Base-by-base conservation (phyloP, 768 basidiomycete species). In the Lentinula aciculospora region DNA sequence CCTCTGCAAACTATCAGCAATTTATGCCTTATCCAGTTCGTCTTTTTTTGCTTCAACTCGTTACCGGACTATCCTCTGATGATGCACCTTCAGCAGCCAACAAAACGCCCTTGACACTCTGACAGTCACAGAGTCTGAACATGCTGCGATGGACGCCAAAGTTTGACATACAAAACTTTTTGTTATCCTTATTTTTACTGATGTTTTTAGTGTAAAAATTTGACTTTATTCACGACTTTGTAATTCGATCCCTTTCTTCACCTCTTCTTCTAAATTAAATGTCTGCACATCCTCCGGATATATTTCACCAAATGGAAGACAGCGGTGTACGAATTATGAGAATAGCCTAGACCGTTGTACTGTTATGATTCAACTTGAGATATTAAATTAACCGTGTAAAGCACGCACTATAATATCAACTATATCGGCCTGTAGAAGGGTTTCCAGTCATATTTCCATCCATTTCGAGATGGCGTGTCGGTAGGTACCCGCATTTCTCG, bases 401-500 rank as follows among this genome's bases (percentile, higher is more conserved):
- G 3, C 10, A 42, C 9, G 45, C 42, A 34, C 19, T 45, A 40
- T n/a, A 27, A 4, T 3, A 2, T 28, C n/a, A n/a, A 66, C 66
- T 67, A 81, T 58, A 81, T 58, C 28, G 82, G 81, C 37, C 80
- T 76, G 58, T 77, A 71, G 66, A 85, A 83, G 47, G 88, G 80
- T 56, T 80, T 89, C 84, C 87, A 95, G n/a, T 87, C 83, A 66
- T 94, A 88, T 54, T 85, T 84, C 94, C 94, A 96, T 3, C 92
- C 92, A 42, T 79, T 77, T 56, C 81, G 82, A 25, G 88, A 80
- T 2, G 92, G 89, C 6, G 90, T 94, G 66, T 96, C 94, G 4
- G 89, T 83, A 44, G 95, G 94, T 47, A 91, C 79, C 62, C 85
- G 83, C 66, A 92, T 67, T 69, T 98, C 94, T 60, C 95, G 81